Base-by-base conservation (phyloP, 768 basidiomycete genomes). In the Pisolithus microcarpus region DNA sequence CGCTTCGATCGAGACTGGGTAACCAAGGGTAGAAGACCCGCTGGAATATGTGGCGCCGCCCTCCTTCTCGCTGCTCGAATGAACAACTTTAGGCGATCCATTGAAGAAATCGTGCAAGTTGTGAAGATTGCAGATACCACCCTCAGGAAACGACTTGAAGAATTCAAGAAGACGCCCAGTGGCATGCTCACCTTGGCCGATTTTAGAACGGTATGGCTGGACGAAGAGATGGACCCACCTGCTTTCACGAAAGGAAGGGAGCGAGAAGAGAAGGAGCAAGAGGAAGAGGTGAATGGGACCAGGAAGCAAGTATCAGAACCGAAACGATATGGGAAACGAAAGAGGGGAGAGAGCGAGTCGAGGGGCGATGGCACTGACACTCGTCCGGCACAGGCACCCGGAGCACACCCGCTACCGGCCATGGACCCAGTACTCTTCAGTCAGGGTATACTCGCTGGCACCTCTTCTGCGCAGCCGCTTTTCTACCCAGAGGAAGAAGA, bases 61-160 rank as follows among this genome's bases (percentile, higher is more conserved):
- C 78, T 98, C 26, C 77, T 98, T 38, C 80, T 99, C 15, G 96
- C 96, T 0, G 96, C 93, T 30, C 83, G 96, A 23, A 98, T 99
- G 96, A 97, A 95, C 71, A 96, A 96, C 67, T 98, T 95, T 62
- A 75, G 94, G 39, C 75, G 96, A 43, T 90, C 86, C 23, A 77
- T 97, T 10, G 89, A 94, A 63, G 96, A 99, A 68, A 88, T 99
- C 43, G 93, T 97, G 18, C 96, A 99, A 64, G 93, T 99, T 15
- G 96, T 98, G 57, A 99, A 98, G 71, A 96, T 97, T 57, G 91
- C 93, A n/a, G 93, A 97, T 61, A 85, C 84, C 10, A 99, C 96
- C 4, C 70, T 99, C 39, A 84, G 85, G 70, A 97, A 95, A 67
- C 81, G 96, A 16, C 72, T 99, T 15, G 88, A 93, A 23, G 96